Percentiles rank a stretch among this genome's conserved stretches.
phyloP scores from a whole-genome alignment of 306 rosid species.

The Rubus parviflorus region DNA sequence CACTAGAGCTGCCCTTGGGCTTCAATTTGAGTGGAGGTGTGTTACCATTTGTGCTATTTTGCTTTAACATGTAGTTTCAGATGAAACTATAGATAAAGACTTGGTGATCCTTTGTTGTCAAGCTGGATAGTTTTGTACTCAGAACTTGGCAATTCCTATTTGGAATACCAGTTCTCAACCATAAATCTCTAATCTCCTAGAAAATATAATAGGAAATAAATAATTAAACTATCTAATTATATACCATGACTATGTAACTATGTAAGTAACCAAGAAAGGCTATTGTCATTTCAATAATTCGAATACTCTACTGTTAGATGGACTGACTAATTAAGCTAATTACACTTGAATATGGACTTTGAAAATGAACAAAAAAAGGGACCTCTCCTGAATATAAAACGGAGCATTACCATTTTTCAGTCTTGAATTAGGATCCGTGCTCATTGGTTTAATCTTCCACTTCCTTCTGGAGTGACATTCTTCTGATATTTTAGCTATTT shows the following conservation, averaged over 20 bases:
- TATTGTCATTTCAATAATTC: background rate
- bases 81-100: conserved; percentile 16
- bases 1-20: conserved; percentile 95
- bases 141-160: conserved; percentile 1
- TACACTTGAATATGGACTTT: conserved; percentile 3
- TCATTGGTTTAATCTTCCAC: background rate
- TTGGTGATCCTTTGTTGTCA: background rate
- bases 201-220: background rate
- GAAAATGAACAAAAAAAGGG: background rate
- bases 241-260: background rate
- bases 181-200: background rate
- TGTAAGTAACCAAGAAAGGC: background rate
- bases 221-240: no score
- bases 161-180: background rate
- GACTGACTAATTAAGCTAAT: background rate
- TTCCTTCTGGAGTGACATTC: background rate
- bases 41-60: conserved; percentile 34
- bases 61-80: conserved; percentile 16
- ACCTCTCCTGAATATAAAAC: background rate
- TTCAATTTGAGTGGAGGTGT: conserved; percentile 90
- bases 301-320: background rate
- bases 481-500: conserved; percentile 3
- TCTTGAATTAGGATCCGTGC: background rate
- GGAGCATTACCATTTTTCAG: background rate
- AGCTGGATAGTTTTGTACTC: background rate